Percentiles rank a stretch among this genome's conserved stretches.
phyloP scores from a whole-genome alignment of 148 eudicot species.

The Silene latifolia region DNA sequence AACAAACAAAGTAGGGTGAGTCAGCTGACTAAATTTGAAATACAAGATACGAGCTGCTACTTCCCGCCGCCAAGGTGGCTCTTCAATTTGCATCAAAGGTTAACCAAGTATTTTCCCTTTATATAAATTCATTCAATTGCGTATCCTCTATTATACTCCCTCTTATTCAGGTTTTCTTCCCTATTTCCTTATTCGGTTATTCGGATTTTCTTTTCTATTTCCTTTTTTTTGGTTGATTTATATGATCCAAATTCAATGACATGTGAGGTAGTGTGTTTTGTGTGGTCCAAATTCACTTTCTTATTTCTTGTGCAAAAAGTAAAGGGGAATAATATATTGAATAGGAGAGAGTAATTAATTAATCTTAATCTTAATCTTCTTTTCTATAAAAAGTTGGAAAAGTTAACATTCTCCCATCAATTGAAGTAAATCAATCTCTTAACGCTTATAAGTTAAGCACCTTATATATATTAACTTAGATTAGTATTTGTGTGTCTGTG shows the following conservation, averaged over 20 bases:
- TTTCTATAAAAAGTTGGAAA: conserved; percentile 13
- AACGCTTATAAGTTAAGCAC: not conserved
- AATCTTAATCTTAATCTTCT: not conserved
- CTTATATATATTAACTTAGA: not conserved
- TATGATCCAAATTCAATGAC: too few species aligned
- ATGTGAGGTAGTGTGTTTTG: too few species aligned
- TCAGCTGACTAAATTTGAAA: conserved; percentile 25
- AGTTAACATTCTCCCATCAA: conserved; percentile 12
- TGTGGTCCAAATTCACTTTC: too few species aligned
- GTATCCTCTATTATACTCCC: not conserved
- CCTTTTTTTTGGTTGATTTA: too few species aligned
- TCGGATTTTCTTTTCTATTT: too few species aligned
- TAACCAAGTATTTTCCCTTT: conserved; percentile 9
- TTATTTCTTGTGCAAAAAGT: too few species aligned
- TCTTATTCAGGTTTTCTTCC: too few species aligned
- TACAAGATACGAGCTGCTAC: conserved; percentile 23
- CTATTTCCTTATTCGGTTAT: too few species aligned
- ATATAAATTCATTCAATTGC: not conserved
- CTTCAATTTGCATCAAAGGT: conserved; percentile 20
- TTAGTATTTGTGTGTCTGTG: conserved; percentile 5
- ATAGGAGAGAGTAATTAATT: too few species aligned
- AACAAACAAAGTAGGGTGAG: conserved; percentile 16
- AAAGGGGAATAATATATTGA: too few species aligned
- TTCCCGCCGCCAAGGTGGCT: conserved; percentile 24
- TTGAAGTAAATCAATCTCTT: not conserved